Evolutionary conservation across 495 filamentous ascomycete species (phyloP).

Genomic region (Hypoxylon crocopeplum): DNA sequence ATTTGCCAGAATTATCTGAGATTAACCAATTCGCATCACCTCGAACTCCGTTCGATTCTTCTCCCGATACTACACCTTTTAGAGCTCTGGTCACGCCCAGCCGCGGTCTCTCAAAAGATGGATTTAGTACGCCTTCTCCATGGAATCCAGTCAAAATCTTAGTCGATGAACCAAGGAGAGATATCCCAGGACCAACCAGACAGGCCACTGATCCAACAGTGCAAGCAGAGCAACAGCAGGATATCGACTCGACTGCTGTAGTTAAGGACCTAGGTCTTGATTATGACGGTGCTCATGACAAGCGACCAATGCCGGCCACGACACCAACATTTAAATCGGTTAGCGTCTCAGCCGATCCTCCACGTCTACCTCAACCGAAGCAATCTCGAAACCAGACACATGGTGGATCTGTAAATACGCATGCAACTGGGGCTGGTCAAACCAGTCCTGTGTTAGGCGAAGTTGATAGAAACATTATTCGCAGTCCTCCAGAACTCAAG

Average conservation of each 20-base stretch:
- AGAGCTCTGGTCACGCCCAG: constrained; percentile 1
- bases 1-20: constrained; percentile 10
- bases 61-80: constrained; percentile 3
- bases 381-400: constrained; percentile 5
- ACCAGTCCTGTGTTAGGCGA: constrained; percentile 25
- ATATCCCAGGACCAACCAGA: not conserved
- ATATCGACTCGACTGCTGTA: not conserved
- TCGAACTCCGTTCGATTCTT: constrained; percentile 22
- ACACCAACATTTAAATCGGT: not conserved
- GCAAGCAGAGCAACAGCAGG: constrained; percentile 1
- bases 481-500: constrained; percentile 23
- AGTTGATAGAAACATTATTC: constrained; percentile 35
- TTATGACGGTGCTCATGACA: constrained; percentile 18
- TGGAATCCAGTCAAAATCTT: constrained; percentile 13
- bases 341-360: not conserved
- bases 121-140: constrained; percentile 10
- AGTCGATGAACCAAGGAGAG: constrained; percentile 12
- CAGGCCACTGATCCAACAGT: constrained; percentile 1
- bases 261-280: constrained; percentile 8
- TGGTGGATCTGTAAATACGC: constrained; percentile 19
- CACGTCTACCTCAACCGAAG: constrained; percentile 4
- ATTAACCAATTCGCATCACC: constrained; percentile 28
- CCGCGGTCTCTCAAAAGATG: constrained; percentile 17
- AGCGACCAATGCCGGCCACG: not conserved
- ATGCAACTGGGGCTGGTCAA: not conserved